These are phyloP conservation scores for Fusarium torulosum DNA, from an alignment of 2,329 filamentous ascomycete species.

Conservation along the genomic window DNA sequence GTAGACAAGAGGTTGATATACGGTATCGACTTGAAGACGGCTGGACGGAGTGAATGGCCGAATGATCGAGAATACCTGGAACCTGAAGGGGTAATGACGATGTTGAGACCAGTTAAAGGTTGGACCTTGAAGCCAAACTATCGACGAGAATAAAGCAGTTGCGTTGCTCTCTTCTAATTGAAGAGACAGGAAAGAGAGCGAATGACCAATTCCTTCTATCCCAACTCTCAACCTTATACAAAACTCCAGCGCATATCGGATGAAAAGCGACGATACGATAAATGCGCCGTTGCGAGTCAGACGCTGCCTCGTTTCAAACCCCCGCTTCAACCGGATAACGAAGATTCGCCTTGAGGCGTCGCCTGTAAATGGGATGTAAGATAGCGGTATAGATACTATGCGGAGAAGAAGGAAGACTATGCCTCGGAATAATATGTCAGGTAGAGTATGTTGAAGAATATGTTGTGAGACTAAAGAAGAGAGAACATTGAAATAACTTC, in stretches of 20 bases:
- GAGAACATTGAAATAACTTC: constrained; percentile 8
- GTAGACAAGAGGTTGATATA: background rate
- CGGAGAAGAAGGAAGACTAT: background rate
- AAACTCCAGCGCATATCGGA: constrained; percentile 8
- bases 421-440: background rate
- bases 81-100: background rate
- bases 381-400: background rate
- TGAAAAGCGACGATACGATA: background rate
- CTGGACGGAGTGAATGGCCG: background rate
- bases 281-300: background rate
- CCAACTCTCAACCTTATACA: constrained; percentile 1
- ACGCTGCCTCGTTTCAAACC: constrained; percentile 25
- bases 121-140: too few species aligned
- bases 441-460: background rate
- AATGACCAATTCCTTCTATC: constrained; percentile 21
- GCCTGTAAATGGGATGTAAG: background rate
- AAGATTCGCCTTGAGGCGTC: background rate
- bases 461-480: background rate
- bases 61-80: background rate
- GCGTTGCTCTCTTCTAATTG: background rate
- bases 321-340: constrained; percentile 2
- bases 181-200: background rate
- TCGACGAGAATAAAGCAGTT: background rate
- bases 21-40: background rate
- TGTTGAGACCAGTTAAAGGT: background rate